These are phyloP conservation scores for Tylopilus plumbeoviolaceoides DNA, from an alignment of 768 basidiomycete species.

Conservation along the genomic window DNA sequence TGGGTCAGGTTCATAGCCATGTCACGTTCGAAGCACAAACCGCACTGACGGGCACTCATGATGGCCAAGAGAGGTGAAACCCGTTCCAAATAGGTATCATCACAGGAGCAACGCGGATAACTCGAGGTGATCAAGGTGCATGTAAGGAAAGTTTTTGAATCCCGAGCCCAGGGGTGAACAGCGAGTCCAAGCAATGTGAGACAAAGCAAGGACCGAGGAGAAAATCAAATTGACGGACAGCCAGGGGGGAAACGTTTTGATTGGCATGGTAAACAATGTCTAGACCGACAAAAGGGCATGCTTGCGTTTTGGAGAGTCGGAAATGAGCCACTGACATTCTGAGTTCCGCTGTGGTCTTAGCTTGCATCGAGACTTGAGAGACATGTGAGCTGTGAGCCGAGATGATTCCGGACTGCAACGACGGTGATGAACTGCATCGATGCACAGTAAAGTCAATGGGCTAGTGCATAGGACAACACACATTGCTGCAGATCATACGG, in stretches of 20 bases:
- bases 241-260: constrained; percentile 20
- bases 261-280: constrained; percentile 13
- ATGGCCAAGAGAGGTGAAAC: constrained; percentile 9
- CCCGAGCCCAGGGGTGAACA: constrained; percentile 2
- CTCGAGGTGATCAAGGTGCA: constrained; percentile 16
- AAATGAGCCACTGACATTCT: neutral
- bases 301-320: neutral
- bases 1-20: neutral
- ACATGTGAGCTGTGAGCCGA: neutral
- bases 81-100: neutral
- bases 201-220: constrained; percentile 6
- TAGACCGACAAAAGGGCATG: neutral
- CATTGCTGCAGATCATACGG: neutral
- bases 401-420: neutral
- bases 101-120: constrained; percentile 16
- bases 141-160: neutral
- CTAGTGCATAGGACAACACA: neutral
- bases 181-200: neutral
- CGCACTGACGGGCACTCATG: constrained; percentile 3
- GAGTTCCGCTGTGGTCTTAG: neutral
- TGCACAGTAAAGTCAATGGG: constrained; percentile 1
- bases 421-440: constrained; percentile 14
- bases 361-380: neutral
- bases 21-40: neutral
- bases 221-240: constrained; percentile 16